phyloP scores from a whole-genome alignment of 2,329 filamentous ascomycete genomes.

The Clarireedia sp. region DNA sequence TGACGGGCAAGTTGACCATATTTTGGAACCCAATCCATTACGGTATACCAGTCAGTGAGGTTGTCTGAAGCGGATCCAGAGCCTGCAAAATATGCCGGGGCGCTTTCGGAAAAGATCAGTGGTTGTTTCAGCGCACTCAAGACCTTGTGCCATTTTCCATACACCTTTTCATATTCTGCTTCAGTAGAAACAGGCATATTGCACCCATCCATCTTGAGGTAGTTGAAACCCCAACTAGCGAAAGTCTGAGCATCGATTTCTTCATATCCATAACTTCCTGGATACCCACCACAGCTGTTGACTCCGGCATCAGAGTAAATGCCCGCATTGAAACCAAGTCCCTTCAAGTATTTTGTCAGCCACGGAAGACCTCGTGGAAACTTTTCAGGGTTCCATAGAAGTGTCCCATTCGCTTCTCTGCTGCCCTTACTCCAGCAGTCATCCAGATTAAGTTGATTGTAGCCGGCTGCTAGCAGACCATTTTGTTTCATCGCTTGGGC shows the following conservation, averaged over 20 bases:
- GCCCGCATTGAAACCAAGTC: constrained; percentile 50
- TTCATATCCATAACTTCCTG: constrained; percentile 50
- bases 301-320: constrained; percentile 50
- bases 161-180: constrained; percentile 35
- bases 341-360: constrained; percentile 47
- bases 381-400: constrained; percentile 40
- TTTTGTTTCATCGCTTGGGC: constrained; percentile 40
- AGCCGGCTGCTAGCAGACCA: constrained; percentile 43
- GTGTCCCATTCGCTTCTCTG: constrained; percentile 32
- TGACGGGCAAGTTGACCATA: constrained; percentile 32
- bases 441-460: constrained; percentile 52
- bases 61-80: constrained; percentile 23
- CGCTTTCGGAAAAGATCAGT: constrained; percentile 31
- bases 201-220: constrained; percentile 53
- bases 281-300: constrained; percentile 45
- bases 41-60: constrained; percentile 35
- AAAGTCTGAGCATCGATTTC: constrained; percentile 48
- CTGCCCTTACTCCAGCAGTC: constrained; percentile 52
- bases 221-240: constrained; percentile 49
- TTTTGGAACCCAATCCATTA: constrained; percentile 37
- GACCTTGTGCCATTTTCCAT: constrained; percentile 36
- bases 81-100: constrained; percentile 44
- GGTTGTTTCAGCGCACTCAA: constrained; percentile 19
- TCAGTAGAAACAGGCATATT: constrained; percentile 30
- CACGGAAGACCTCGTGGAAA: constrained; percentile 53